Conservation (phyloP, 2,329 filamentous ascomycete genomes). For the Clonostachys sp. region DNA sequence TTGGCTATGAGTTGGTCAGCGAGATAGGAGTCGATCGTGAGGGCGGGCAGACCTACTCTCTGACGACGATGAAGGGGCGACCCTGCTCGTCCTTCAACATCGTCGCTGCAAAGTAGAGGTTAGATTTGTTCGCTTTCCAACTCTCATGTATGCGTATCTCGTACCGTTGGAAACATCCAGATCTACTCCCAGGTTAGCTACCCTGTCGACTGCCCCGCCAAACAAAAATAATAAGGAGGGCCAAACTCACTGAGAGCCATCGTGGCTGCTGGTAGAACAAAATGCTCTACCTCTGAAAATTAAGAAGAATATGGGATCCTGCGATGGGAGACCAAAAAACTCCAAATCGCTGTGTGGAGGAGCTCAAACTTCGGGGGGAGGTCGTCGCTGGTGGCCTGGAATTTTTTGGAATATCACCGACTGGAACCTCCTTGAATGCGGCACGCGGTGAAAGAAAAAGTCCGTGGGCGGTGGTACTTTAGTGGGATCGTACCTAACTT, state of each 20-base stretch:
- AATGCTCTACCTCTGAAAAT: constrained; percentile 11
- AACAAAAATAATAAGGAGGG: constrained; percentile 6
- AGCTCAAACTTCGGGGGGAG: constrained; percentile 18
- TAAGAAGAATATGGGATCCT: constrained; percentile 1
- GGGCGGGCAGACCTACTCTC: constrained; percentile 66
- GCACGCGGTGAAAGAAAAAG: constrained; percentile 24
- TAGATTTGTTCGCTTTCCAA: constrained; percentile 6
- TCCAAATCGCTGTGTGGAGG: not conserved
- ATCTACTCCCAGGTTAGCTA: constrained; percentile 50
- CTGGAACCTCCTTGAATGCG: constrained; percentile 14
- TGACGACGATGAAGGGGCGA: constrained; percentile 93
- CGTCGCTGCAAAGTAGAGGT: constrained; percentile 39
- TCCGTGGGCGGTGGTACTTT: constrained; percentile 10
- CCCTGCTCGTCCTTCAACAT: constrained; percentile 97
- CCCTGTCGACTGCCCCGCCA: constrained; percentile 3
- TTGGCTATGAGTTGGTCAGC: constrained; percentile 55
- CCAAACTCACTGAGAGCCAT: constrained; percentile 32
- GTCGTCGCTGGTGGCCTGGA: constrained; percentile 9
- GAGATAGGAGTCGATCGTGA: constrained; percentile 1
- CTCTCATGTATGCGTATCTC: constrained; percentile 7
- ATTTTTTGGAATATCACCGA: constrained; percentile 21
- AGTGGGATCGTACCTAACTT: too few relatives aligned
- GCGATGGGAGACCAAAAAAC: constrained; percentile 4
- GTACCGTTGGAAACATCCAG: constrained; percentile 81
- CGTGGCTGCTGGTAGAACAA: constrained; percentile 18